Conservation (phyloP, 2,329 filamentous ascomycete genomes). For the Chalara sp. region DNA sequence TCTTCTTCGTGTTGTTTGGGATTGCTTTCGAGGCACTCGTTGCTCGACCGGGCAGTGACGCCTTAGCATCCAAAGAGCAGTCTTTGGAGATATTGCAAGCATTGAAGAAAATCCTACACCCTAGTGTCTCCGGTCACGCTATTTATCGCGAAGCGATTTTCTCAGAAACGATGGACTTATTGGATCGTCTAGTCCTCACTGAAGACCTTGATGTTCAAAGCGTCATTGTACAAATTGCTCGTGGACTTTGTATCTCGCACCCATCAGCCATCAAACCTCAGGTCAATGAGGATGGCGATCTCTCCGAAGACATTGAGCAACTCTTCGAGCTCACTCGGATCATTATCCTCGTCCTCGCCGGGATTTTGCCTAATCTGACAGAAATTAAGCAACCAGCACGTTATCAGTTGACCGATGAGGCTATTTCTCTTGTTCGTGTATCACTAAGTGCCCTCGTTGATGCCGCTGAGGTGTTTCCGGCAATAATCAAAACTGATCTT, state of each 20-base stretch:
- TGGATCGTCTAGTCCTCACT: slow-evolving; percentile 87
- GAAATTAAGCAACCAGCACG: slow-evolving; percentile 53
- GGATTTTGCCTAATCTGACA: slow-evolving; percentile 75
- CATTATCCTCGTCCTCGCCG: slow-evolving; percentile 86
- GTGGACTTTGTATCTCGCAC: slow-evolving; percentile 83
- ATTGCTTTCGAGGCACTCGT: slow-evolving; percentile 94
- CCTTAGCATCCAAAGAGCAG: slow-evolving; percentile 67
- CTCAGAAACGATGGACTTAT: slow-evolving; percentile 91
- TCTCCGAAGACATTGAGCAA: slow-evolving; percentile 96
- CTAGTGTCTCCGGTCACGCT: slow-evolving; percentile 89
- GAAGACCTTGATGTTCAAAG: slow-evolving; percentile 83
- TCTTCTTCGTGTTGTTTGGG: slow-evolving; percentile 97
- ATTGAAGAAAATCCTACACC: slow-evolving; percentile 89
- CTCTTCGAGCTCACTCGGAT: slow-evolving; percentile 94
- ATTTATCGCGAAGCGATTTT: slow-evolving; percentile 96
- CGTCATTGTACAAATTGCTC: slow-evolving; percentile 89
- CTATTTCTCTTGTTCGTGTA: slow-evolving; percentile 69
- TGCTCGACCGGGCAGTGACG: slow-evolving; percentile 62
- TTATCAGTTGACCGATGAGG: slow-evolving; percentile 83
- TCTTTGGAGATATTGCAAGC: slow-evolving; percentile 84
- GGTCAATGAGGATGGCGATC: slow-evolving; percentile 62
- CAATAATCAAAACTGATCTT: slow-evolving; percentile 92
- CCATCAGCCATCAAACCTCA: slow-evolving; percentile 73
- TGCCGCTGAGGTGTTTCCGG: slow-evolving; percentile 89
- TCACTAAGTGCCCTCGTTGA: slow-evolving; percentile 86